Evolutionary conservation across 768 basidiomycete genomes (phyloP).

Genomic region (Roridomyces roridus): DNA sequence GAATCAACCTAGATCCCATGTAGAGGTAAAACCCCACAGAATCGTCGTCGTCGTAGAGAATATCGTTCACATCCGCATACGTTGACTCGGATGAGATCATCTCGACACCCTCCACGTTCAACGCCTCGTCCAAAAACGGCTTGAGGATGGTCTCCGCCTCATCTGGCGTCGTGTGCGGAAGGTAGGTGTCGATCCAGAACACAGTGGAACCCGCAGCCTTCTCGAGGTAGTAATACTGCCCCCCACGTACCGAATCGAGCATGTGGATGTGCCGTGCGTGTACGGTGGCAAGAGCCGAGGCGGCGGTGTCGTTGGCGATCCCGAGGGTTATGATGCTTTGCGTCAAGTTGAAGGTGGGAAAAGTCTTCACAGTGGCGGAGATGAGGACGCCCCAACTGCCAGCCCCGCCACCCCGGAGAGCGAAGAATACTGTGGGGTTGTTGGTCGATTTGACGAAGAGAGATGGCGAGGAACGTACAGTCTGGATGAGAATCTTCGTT

Average conservation of each 20-base stretch:
- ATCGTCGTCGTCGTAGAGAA: constrained; percentile 19
- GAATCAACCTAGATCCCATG: constrained; percentile 24
- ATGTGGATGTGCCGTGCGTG: constrained; percentile 42
- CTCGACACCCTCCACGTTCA: constrained; percentile 19
- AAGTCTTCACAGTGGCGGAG: constrained; percentile 40
- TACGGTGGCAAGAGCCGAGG: constrained; percentile 30
- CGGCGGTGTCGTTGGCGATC: constrained; percentile 20
- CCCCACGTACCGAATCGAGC: constrained; percentile 33
- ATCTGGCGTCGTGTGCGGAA: constrained; percentile 27
- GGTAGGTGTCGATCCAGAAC: constrained; percentile 21
- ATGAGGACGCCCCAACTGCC: constrained; percentile 46
- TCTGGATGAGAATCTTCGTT: neutral
- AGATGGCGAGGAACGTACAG: neutral
- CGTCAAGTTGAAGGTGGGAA: constrained; percentile 37
- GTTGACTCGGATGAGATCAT: neutral
- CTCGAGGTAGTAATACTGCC: constrained; percentile 34
- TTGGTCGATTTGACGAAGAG: neutral
- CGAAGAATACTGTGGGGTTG: constrained; percentile 31
- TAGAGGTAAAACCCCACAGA: constrained; percentile 8
- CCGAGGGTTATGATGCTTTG: constrained; percentile 25
- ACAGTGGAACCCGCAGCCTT: neutral
- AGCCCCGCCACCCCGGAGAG: constrained; percentile 32
- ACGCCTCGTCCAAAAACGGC: constrained; percentile 28
- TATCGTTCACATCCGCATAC: constrained; percentile 19
- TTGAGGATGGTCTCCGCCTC: constrained; percentile 20